Evolutionary conservation across 345 rosid species (phyloP).

Genomic region (Linum tenue): DNA sequence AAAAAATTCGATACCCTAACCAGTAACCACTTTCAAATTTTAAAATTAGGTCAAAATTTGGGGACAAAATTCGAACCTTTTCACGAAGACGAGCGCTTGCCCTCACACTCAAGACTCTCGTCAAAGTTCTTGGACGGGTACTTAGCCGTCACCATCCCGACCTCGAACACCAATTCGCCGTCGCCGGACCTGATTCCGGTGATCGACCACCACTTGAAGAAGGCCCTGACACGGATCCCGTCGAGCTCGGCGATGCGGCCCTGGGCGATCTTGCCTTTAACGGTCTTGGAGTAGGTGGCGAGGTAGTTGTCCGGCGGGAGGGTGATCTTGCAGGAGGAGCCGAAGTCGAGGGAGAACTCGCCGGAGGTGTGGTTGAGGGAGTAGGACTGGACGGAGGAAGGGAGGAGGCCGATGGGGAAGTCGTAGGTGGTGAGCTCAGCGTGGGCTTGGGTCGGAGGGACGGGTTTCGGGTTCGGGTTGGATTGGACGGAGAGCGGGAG

Average conservation of each 20-base stretch:
- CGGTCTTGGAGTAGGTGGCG: conserved; percentile 61
- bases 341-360: conserved; percentile 53
- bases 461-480: conserved; percentile 11
- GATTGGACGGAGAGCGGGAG: conserved; percentile 25
- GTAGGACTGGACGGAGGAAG: conserved; percentile 46
- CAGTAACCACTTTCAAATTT: not conserved
- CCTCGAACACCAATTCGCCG: conserved; percentile 69
- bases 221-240: conserved; percentile 79
- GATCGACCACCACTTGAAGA: conserved; percentile 79
- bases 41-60: not conserved
- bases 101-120: conserved; percentile 57
- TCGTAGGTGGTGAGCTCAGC: conserved; percentile 54
- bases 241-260: conserved; percentile 67
- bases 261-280: conserved; percentile 56
- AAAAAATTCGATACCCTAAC: not conserved
- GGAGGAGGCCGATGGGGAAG: conserved; percentile 82
- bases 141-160: conserved; percentile 61
- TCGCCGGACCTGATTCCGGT: conserved; percentile 73
- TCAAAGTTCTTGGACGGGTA: conserved; percentile 66
- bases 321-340: conserved; percentile 57
- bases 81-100: conserved; percentile 43
- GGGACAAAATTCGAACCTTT: conserved; percentile 11
- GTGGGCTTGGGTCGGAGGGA: conserved; percentile 49
- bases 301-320: conserved; percentile 91
- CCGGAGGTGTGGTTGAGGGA: conserved; percentile 60